phyloP scores from a whole-genome alignment of 805 yeast species.

The Yamadazyma kitorensis region DNA sequence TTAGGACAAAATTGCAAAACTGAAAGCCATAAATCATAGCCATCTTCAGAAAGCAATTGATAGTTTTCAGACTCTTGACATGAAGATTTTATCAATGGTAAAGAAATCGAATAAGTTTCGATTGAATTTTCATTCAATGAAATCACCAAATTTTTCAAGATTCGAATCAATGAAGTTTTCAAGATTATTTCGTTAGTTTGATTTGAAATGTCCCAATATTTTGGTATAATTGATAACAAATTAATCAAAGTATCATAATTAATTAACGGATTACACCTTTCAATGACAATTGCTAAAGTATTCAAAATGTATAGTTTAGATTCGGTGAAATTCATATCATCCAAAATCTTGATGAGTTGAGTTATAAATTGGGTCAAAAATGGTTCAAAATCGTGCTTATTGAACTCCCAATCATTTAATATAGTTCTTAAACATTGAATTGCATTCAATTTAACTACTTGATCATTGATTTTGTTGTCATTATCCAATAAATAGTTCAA shows the following conservation, averaged over 20 bases:
- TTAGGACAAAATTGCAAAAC: constrained; percentile 60
- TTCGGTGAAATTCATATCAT: constrained; percentile 59
- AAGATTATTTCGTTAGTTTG: constrained; percentile 41
- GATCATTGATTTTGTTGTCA: constrained; percentile 53
- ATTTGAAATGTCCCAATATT: constrained; percentile 66
- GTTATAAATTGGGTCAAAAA: constrained; percentile 53
- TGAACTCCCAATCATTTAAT: constrained; percentile 86
- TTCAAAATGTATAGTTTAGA: constrained; percentile 72
- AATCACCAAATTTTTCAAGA: constrained; percentile 53
- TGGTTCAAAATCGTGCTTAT: constrained; percentile 63
- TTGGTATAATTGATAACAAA: constrained; percentile 59
- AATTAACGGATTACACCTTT: constrained; percentile 63
- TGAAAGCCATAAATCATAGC: constrained; percentile 79
- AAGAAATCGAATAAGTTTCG: constrained; percentile 49
- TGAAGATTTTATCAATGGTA: constrained; percentile 68
- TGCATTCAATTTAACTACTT: constrained; percentile 77
- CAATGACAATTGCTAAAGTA: constrained; percentile 60
- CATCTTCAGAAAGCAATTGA: constrained; percentile 77
- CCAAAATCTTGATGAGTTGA: constrained; percentile 49
- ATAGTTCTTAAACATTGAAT: constrained; percentile 64
- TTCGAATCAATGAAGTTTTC: constrained; percentile 43
- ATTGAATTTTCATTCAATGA: constrained; percentile 55
- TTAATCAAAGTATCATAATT: constrained; percentile 49
- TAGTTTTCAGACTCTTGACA: constrained; percentile 43
- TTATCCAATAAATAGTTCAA: constrained; percentile 46